Base-by-base conservation (phyloP, 352 stramenopile genomes). In the Globisporangium mamillatum region DNA sequence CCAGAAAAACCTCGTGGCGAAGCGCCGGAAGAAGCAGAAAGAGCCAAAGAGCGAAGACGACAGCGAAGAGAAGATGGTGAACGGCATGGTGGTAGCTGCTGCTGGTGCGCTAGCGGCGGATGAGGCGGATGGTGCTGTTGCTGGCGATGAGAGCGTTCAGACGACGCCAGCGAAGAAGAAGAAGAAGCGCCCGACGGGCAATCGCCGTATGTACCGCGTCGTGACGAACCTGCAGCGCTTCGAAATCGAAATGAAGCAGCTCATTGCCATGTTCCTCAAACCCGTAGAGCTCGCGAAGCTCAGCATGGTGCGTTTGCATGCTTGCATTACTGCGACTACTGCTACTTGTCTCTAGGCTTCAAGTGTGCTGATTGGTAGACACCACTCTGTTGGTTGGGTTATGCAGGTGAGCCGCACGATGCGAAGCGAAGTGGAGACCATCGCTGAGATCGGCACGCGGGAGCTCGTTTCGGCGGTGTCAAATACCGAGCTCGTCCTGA, bases 201-300 rank as follows among this genome's bases (percentile, higher is more conserved):
- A 2, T 66, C 59, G 66, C 8, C 22, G 58, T 38, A 36, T 25
- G 27, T 75, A 71, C 41, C 38, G 71, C 12, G 63, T 67, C 8
- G 77, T 92, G 52, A 76, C 57, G 24, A 87, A 85, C 20, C 65
- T 94, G 32, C 66, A 81, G 29, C 63, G 86, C n/a, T 73, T 93
- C 4, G 75, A 76, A 32, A 72, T 76, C 12, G 81, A 81, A 32
- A 62, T 86, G 10, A 90, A 91, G 67, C 48, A 77, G 48, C 58
- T 76, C 24, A 70, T 94, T 25, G 66, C 74, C 8, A 52, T 67
- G 18, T 93, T 88, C 50, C 38, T 94, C 34, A 4, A 63, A 32
- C 71, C 82, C 0, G 27, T 68, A 20, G 72, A 81, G 34, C 63
- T 93, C 12, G 80, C 75, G 22, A 74, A 36, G 54, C 66, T 93